Base-by-base conservation (phyloP, 208 protist genomes). In the Wallacemonas sp. region DNA sequence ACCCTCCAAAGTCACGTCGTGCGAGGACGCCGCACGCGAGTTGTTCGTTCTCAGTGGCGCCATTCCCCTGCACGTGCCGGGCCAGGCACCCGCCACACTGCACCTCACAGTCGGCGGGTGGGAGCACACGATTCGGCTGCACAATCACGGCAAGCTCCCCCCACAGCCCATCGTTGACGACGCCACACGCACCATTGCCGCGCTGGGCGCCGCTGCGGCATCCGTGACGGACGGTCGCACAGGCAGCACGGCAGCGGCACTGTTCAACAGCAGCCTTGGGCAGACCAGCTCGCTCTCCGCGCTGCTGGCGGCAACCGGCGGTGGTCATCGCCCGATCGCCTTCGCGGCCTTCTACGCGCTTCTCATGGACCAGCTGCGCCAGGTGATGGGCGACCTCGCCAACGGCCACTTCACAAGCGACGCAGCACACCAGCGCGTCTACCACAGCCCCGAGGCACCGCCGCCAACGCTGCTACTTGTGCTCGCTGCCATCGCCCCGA, bases 401-500 rank as follows among this genome's bases (percentile, higher is more conserved):
- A 12, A 23, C 29, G 26, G 27, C 33, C 19, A 27, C 61, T 30
- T 33, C 67, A 26, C 4, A 23, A 16, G 9, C 39, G 23, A 8
- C 30, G 27, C 32, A 26, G 11, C 24, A 16, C 32, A 58, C 32
- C 52, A 36, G 26, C 27, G 17, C 32, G 32, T 33, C 12, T 32
- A 70, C 8, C 49, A 47, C 27, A 70, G 70, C 17, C 68, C 69
- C 9, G 26, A 43, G 2, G 55, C 55, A 2, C 69, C 68, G 52
- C 66, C 72, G 33, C 85, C 85, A 33, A 78, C 81, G 61, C 58
- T 86, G 57, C 74, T 67, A 56, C 82, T 88, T 36, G 27, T 84
- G 23, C 72, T 92, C 14, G 75, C 81, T 0, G 66, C 74, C 14
- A 46, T 92, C 12, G 81, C 68, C 34, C 81, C 85, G 19, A 19